Evolutionary conservation across 164 flowering plant species (phyloP).

Genomic region (Vitis cinerea): DNA sequence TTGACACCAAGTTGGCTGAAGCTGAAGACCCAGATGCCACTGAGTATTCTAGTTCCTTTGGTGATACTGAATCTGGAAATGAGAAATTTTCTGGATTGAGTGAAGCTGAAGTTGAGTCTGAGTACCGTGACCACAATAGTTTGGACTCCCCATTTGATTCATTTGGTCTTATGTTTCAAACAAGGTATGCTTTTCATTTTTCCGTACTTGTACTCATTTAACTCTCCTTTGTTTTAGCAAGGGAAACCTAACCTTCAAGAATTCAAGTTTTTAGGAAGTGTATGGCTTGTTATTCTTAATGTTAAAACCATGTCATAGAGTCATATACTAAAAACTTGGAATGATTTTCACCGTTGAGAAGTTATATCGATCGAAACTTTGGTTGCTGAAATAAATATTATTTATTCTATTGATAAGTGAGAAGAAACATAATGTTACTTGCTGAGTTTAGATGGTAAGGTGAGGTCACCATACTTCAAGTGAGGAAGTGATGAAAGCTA

Average conservation of each 20-base stretch:
- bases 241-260: background rate
- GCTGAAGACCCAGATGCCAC: slow-evolving; percentile 82
- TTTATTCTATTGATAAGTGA: too few species aligned
- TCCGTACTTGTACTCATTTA: background rate
- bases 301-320: background rate
- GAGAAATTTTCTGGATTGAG: slow-evolving; percentile 55
- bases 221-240: background rate
- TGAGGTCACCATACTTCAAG: too few species aligned
- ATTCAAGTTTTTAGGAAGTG: background rate
- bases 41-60: slow-evolving; percentile 90
- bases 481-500: too few species aligned
- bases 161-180: slow-evolving; percentile 33
- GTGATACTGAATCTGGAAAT: slow-evolving; percentile 52
- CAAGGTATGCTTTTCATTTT: slow-evolving; percentile 42
- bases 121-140: slow-evolving; percentile 36
- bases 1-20: slow-evolving; percentile 22
- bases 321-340: too few species aligned
- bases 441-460: too few species aligned
- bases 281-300: background rate
- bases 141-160: slow-evolving; percentile 39
- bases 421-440: too few species aligned
- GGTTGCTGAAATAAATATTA: too few species aligned
- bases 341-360: too few species aligned
- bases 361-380: too few species aligned
- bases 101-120: slow-evolving; percentile 81